Conservation (phyloP, 257 asterid species). For the Solanum paucissectum region DNA sequence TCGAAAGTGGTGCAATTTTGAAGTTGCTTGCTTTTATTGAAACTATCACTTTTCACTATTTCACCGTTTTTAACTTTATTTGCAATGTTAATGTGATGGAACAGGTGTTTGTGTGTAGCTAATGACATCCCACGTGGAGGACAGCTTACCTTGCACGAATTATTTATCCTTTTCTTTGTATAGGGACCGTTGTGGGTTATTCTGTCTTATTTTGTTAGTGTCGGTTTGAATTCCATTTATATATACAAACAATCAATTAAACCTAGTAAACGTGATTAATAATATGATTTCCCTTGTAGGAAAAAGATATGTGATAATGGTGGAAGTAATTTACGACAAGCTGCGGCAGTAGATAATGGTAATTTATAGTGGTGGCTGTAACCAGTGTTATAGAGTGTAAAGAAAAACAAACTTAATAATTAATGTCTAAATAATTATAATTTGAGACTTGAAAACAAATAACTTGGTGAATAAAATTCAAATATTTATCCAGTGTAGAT, state of each 20-base stretch:
- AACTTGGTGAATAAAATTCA: neutral
- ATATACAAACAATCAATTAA: neutral
- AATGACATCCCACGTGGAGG: neutral
- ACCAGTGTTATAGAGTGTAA: neutral
- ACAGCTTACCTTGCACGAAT: neutral
- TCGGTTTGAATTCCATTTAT: neutral
- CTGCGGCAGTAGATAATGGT: neutral
- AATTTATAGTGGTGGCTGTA: neutral
- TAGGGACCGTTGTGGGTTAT: neutral
- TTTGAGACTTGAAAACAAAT: neutral
- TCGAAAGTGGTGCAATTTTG: neutral
- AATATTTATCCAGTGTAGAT: neutral
- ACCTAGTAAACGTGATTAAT: neutral
- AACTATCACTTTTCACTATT: conserved; percentile 7
- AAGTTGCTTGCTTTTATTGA: neutral
- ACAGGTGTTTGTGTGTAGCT: neutral
- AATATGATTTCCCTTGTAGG: neutral
- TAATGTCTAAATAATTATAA: no score
- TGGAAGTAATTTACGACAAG: no score
- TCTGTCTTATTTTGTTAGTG: neutral
- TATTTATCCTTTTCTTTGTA: neutral
- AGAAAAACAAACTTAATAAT: neutral
- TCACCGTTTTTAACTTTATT: neutral
- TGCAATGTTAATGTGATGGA: neutral
- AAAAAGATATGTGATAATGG: neutral